Evolutionary conservation across 2,329 filamentous ascomycete genomes (phyloP).

Genomic region (Bipolaris sorokiniana): DNA sequence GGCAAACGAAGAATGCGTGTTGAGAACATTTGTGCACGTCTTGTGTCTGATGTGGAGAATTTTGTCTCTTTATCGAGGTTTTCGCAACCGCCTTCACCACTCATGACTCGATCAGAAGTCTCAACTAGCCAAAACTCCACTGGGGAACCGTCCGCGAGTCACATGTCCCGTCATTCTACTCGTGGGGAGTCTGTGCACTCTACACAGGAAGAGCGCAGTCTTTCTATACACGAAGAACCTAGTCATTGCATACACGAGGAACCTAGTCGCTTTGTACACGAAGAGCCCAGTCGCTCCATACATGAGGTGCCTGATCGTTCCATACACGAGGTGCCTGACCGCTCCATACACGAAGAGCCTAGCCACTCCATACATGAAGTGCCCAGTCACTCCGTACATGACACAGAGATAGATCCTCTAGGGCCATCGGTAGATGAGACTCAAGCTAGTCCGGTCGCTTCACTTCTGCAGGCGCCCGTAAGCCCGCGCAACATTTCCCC

Average conservation of each 20-base stretch:
- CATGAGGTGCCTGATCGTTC: conserved; percentile 16
- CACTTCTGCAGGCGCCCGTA: conserved; percentile 5
- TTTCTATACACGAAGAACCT: not conserved
- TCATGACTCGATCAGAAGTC: conserved; percentile 54
- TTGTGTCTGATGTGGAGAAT: conserved; percentile 71
- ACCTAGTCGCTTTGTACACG: not conserved
- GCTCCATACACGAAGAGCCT: not conserved
- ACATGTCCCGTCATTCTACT: conserved; percentile 9
- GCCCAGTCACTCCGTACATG: not conserved
- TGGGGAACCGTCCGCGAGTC: conserved; percentile 29
- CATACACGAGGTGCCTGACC: not conserved
- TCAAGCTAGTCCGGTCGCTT: conserved; percentile 1
- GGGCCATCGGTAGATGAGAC: conserved; percentile 2
- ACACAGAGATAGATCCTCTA: not conserved
- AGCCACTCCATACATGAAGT: not conserved
- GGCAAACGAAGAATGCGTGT: conserved; percentile 70
- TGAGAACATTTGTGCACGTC: conserved; percentile 66
- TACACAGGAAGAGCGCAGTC: not conserved
- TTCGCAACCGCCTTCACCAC: conserved; percentile 65
- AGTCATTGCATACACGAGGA: not conserved
- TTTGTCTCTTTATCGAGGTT: conserved; percentile 67
- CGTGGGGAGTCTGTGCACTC: not conserved
- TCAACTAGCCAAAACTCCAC: conserved; percentile 26
- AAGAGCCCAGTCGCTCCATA: conserved; percentile 6
- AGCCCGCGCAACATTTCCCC: conserved; percentile 7